These are phyloP conservation scores for Hansenula lynferdii DNA, from an alignment of 1,139 yeast species.

Conservation along the genomic window DNA sequence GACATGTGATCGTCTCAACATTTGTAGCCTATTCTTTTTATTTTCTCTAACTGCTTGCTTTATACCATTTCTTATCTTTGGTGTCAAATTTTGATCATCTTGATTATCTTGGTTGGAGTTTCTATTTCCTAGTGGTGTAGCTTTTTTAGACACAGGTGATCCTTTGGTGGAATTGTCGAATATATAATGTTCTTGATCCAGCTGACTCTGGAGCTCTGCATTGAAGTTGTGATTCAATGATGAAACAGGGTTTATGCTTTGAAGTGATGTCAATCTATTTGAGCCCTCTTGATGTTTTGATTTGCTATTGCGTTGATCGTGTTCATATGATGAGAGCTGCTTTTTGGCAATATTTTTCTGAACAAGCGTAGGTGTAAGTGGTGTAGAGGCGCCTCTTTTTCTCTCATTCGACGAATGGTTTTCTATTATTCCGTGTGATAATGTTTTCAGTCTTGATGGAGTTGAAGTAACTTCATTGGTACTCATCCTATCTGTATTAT, in stretches of 20 bases:
- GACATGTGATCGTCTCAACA: constrained; percentile 8
- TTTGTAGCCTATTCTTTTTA: constrained; percentile 19
- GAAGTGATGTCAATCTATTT: neutral
- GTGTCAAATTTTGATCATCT: constrained; percentile 7
- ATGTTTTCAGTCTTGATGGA: constrained; percentile 15
- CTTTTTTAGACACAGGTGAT: constrained; percentile 15
- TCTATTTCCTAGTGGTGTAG: constrained; percentile 3
- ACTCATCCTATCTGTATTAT: too few species aligned
- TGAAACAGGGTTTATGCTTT: too few species aligned
- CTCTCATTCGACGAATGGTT: constrained; percentile 7
- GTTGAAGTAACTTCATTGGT: too few species aligned
- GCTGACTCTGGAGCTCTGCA: constrained; percentile 3
- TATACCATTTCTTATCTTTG: constrained; percentile 20
- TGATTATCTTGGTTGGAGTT: neutral
- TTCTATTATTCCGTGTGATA: constrained; percentile 11
- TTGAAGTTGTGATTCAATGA: neutral
- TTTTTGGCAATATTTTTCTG: constrained; percentile 19
- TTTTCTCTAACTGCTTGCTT: constrained; percentile 20
- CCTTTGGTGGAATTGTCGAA: constrained; percentile 5
- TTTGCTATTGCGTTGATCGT: too few species aligned
- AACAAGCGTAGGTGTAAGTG: constrained; percentile 21
- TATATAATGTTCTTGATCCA: constrained; percentile 5
- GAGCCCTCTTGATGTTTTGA: neutral
- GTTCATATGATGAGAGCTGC: constrained; percentile 7
- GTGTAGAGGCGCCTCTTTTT: constrained; percentile 22